A percentile compares a stretch with the other conserved stretches of the same genome.
phyloP scores from a whole-genome alignment of 306 rosid species.

The Corylus avellana region DNA sequence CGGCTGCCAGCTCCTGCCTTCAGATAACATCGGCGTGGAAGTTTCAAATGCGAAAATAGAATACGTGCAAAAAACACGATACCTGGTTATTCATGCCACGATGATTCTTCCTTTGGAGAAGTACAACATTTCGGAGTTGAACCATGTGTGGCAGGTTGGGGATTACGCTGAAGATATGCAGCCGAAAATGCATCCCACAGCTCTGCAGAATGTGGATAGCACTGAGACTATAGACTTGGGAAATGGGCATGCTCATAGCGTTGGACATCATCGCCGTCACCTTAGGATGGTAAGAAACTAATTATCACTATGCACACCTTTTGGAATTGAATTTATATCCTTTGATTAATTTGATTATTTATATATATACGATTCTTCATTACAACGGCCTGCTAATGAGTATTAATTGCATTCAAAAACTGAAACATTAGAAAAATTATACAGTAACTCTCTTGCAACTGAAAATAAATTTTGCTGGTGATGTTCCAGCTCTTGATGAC shows the following conservation, averaged over 20 bases:
- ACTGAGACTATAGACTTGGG: slow-evolving; percentile 54
- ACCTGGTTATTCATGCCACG: slow-evolving; percentile 35
- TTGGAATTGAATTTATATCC: neutral
- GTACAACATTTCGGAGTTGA: slow-evolving; percentile 37
- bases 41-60: neutral
- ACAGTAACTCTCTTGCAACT: too few relatives aligned
- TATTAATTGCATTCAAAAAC: too few relatives aligned
- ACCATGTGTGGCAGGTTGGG: slow-evolving; percentile 89
- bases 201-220: slow-evolving; percentile 62
- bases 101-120: slow-evolving; percentile 23
- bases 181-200: slow-evolving; percentile 44
- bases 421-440: too few relatives aligned
- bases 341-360: neutral
- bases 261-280: slow-evolving; percentile 23
- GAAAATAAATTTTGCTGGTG: too few relatives aligned
- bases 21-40: neutral
- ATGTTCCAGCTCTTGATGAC: too few relatives aligned
- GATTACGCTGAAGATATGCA: neutral
- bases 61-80: neutral
- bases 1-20: slow-evolving; percentile 49
- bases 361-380: too few relatives aligned
- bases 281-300: slow-evolving; percentile 48
- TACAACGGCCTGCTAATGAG: neutral
- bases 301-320: neutral
- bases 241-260: neutral